Percentiles rank a stretch among this genome's conserved stretches.
Evolutionary conservation across 805 yeast genomes (phyloP).

Genomic region (Monosporozyma aerobia): DNA sequence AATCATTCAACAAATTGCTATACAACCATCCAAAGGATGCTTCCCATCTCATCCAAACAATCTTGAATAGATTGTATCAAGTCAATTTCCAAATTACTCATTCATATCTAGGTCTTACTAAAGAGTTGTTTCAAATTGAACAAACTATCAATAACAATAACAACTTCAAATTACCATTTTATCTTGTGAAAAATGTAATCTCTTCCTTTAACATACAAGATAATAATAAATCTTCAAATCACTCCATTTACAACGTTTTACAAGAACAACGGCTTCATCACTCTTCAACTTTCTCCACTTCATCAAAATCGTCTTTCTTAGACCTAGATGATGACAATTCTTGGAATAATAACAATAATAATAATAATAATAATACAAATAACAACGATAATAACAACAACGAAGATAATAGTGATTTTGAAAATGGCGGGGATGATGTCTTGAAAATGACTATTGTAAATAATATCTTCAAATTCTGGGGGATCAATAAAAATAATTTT

Average conservation of each 20-base stretch:
- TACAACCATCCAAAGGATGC: slow-evolving; percentile 77
- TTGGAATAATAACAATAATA: no score
- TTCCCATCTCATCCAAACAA: slow-evolving; percentile 90
- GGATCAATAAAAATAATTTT: slow-evolving; percentile 41
- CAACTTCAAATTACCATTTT: slow-evolving; percentile 47
- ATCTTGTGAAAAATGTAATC: slow-evolving; percentile 49
- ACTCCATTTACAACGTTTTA: neutral
- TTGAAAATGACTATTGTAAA: slow-evolving; percentile 59
- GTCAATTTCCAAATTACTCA: slow-evolving; percentile 91
- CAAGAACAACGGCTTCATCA: neutral
- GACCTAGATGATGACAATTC: neutral
- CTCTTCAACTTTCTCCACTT: neutral
- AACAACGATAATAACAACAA: neutral
- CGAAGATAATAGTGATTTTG: neutral
- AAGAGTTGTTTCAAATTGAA: slow-evolving; percentile 74
- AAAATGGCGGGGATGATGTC: slow-evolving; percentile 28
- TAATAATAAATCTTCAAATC: neutral
- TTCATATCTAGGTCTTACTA: slow-evolving; percentile 73
- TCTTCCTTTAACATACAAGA: slow-evolving; percentile 30
- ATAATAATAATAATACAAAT: neutral
- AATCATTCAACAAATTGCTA: slow-evolving; percentile 66
- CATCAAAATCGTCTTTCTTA: neutral
- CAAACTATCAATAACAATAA: slow-evolving; percentile 41
- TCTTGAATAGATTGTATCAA: slow-evolving; percentile 72
- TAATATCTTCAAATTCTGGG: slow-evolving; percentile 58